Conservation (phyloP, 2,329 filamentous ascomycete species). For the Venturia carpophila region DNA sequence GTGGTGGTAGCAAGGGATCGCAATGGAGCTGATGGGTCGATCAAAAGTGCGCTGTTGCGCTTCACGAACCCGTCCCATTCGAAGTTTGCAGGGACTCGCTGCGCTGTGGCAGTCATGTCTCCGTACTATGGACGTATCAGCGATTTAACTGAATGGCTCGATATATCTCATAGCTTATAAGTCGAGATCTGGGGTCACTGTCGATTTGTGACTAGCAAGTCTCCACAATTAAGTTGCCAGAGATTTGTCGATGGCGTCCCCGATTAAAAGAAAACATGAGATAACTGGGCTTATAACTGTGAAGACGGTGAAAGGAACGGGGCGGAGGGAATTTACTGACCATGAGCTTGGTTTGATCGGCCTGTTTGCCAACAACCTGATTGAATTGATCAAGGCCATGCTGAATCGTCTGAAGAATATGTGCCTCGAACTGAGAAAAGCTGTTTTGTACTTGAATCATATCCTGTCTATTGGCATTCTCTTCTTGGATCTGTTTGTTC, state of each 20-base stretch:
- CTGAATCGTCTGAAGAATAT: constrained; percentile 76
- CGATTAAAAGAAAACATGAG: too few species aligned
- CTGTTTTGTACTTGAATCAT: constrained; percentile 85
- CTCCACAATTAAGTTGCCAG: too few species aligned
- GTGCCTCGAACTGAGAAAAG: constrained; percentile 79
- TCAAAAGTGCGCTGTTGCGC: constrained; percentile 62
- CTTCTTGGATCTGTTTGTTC: constrained; percentile 83
- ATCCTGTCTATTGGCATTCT: constrained; percentile 94
- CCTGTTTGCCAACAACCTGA: constrained; percentile 69
- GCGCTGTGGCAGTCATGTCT: constrained; percentile 70
- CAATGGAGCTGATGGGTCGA: constrained; percentile 67
- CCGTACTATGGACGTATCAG: constrained; percentile 44
- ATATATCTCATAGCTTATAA: too few species aligned
- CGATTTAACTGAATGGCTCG: background rate
- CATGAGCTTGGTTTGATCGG: constrained; percentile 70
- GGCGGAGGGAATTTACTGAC: background rate
- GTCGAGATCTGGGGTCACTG: too few species aligned
- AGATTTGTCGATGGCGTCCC: too few species aligned
- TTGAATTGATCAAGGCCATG: constrained; percentile 76
- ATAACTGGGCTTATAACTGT: too few species aligned
- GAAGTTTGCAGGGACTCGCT: constrained; percentile 73
- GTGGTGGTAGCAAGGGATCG: constrained; percentile 64
- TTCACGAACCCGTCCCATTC: constrained; percentile 83
- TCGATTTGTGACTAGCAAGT: too few species aligned
- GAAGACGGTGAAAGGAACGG: too few species aligned